Evolutionary conservation across 495 filamentous ascomycete genomes (phyloP), one percentile per base, ranked within the genome.

Genomic region (Polyplosphaeria fusca): DNA sequence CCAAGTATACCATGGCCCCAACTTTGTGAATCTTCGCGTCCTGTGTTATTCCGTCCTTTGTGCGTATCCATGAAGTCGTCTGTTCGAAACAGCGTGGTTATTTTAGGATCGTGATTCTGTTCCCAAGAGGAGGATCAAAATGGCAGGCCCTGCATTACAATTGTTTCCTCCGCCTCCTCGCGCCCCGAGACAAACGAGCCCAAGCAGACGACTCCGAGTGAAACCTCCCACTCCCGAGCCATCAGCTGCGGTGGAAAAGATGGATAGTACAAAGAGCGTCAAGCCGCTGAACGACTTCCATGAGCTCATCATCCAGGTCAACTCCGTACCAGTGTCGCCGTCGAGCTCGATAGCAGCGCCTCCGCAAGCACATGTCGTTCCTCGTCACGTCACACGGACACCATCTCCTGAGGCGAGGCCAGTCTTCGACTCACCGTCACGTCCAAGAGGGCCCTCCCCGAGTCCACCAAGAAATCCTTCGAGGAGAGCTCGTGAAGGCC

Each of bases 101-200:
- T 57, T 47, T 55, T 60, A 54, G 40, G 46, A 23, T 45, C 22
- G 14, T 22, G 26, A 16, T n/a, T 43, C 58, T n/a, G 30, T 26
- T 39, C 27, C 5, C 32, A 26, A 47, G 44, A 52, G 41, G 42
- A 26, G 52, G 47, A 43, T 42, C 56, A 58, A 28, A 30, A 72
- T 72, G 68, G 54, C 66, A 27, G 72, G 61, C 49, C 63, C 64
- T 59, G 63, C 75, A 52, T 77, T 83, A 50, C 76, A 80, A 60
- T 67, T 83, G 42, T 82, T 83, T 46, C 80, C 80, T 32, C 70
- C 80, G 18, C 73, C 75, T 24, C 72, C 60, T 48, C 74, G 68
- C 48, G 61, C 60, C 23, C 47, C 23, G 28, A 49, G 60, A 32
- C 53, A 60, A 38, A 41, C 61, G 43, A 67, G 64, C 47, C 64